Evolutionary conservation across 441 rosid genomes (phyloP).

Genomic region (Iberis amara): DNA sequence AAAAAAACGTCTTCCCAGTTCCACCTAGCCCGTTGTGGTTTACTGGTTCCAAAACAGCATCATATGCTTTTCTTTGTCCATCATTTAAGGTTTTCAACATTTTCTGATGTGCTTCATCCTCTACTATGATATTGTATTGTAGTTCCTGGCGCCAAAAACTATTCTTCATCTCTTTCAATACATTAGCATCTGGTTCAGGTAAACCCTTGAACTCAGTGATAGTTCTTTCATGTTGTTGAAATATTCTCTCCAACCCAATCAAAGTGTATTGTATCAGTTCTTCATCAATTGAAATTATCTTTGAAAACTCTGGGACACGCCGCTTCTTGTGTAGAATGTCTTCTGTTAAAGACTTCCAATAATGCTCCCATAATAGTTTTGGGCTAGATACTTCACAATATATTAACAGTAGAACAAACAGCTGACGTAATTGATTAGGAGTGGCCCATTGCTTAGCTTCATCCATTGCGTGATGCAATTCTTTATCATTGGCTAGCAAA

Average conservation of each 20-base stretch:
- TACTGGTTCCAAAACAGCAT: neutral
- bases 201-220: no score
- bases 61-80: neutral
- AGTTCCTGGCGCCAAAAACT: neutral
- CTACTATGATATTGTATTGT: neutral
- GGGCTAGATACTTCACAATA: neutral
- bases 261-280: neutral
- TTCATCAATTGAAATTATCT: neutral
- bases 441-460: neutral
- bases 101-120: neutral
- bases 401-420: neutral
- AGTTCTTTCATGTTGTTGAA: no score
- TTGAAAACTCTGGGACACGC: neutral
- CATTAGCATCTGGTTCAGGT: neutral
- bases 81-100: no score
- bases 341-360: neutral
- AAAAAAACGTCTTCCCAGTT: neutral
- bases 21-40: neutral
- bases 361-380: neutral
- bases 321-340: neutral
- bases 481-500: neutral
- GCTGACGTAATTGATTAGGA: neutral
- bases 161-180: neutral
- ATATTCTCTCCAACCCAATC: no score
- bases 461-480: neutral